Evolutionary conservation across 106 monocot genomes (phyloP), one percentile per base, ranked within the genome.

Genomic region (Acorus gramineus): DNA sequence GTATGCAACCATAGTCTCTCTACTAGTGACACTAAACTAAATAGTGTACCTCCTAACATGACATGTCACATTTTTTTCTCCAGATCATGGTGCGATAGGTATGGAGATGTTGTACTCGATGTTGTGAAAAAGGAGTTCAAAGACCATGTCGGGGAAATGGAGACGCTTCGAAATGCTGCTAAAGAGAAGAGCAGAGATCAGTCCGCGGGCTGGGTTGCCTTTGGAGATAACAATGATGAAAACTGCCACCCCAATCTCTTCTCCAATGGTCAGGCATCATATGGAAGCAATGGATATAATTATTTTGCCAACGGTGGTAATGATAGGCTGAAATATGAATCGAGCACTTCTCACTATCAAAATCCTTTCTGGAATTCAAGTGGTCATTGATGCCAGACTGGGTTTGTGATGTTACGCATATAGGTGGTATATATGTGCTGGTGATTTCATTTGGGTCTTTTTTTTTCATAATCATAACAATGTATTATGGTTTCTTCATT

Each of bases 111-210:
- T 4, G 86, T 91, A 71, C 73, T 91, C 28, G 74, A 81, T 51
- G 90, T 77, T 4, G 90, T 84, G 13, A 74, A 67, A 74, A 87
- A 86, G 63, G 92, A 87, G 73, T 82, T 87, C 81, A 87, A 85
- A 46, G 92, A 77, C 13, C 92, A 86, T 66, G 79, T 87, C 9
- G 74, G 74, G 1, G 84, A 83, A 69, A 82, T 86, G 78, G 83
- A 85, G 63, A 62, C 14, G 50, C 49, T 62, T 49, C 61, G 73
- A 0, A 61, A 55, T 50, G 58, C 59, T 47, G 56, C 70, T 0
- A 66, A 48, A 28, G 58, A 52, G 60, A 80, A 62, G 55, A 54
- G 66, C 7, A 42, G 13, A 1, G 53, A 11, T 2, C 14, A 46
- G 11, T 57, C 48, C 8, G 69, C 47, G 43, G 49, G 64, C 3